Evolutionary conservation across 306 rosid species (phyloP).

Genomic region (Albizia julibrissin): DNA sequence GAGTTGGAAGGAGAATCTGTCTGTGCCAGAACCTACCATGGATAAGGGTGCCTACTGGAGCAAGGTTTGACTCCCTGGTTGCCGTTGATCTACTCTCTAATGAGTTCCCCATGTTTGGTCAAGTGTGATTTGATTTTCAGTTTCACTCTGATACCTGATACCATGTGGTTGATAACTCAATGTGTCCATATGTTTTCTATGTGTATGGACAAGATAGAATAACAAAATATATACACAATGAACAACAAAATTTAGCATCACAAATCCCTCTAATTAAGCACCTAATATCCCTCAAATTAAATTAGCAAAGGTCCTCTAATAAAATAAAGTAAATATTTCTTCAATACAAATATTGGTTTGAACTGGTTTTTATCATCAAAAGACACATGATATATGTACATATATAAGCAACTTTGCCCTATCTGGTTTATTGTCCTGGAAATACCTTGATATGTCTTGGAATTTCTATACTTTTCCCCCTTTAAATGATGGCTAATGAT

Average conservation of each 20-base stretch:
- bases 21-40: no score
- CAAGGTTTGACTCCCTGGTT: background rate
- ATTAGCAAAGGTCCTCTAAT: background rate
- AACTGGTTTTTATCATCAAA: background rate
- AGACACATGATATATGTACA: background rate
- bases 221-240: background rate
- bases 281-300: background rate
- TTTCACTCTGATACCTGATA: background rate
- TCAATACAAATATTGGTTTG: constrained; percentile 5
- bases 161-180: background rate
- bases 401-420: background rate
- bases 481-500: constrained; percentile 19
- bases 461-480: constrained; percentile 6
- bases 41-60: background rate
- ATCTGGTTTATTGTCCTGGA: constrained; percentile 10
- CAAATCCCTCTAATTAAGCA: background rate
- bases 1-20: background rate
- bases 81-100: background rate
- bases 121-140: background rate
- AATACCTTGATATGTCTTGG: constrained; percentile 15
- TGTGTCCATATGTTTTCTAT: background rate
- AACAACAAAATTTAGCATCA: background rate
- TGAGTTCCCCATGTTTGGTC: background rate
- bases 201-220: background rate
- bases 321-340: background rate